Conservation (phyloP, 164 flowering plant species). For the Aristolochia californica region DNA sequence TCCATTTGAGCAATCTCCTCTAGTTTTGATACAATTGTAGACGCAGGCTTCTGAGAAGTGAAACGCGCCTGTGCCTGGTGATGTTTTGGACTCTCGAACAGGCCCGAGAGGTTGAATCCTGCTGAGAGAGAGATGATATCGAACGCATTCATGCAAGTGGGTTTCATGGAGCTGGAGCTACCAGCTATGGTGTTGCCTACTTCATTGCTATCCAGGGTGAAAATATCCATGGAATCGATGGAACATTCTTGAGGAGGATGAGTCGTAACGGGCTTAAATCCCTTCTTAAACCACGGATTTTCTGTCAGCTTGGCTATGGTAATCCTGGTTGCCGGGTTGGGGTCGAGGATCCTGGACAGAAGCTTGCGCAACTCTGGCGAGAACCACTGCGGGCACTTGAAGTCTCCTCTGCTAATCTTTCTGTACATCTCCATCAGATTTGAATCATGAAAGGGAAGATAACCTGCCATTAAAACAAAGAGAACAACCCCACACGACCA, state of each 20-base stretch:
- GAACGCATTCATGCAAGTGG: conserved; percentile 33
- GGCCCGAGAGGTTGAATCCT: conserved; percentile 35
- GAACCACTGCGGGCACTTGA: conserved; percentile 30
- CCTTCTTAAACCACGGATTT: conserved; percentile 26
- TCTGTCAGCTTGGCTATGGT: conserved; percentile 20
- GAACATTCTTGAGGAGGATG: background rate
- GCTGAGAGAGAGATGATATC: conserved; percentile 37
- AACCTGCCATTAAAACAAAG: conserved; percentile 28
- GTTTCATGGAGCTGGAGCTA: conserved; percentile 14
- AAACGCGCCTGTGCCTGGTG: conserved; percentile 19
- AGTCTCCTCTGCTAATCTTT: conserved; percentile 25
- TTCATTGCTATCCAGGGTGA: conserved; percentile 6
- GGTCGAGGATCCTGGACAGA: conserved; percentile 21
- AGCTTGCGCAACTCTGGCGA: conserved; percentile 23
- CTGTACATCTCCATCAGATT: conserved; percentile 34
- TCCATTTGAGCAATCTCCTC: conserved; percentile 31
- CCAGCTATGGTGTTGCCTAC: background rate
- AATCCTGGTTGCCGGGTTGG: conserved; percentile 20
- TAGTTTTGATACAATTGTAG: conserved; percentile 33
- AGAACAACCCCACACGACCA: conserved; percentile 37
- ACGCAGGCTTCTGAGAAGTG: conserved; percentile 23
- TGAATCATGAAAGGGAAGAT: conserved; percentile 29
- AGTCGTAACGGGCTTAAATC: conserved; percentile 12
- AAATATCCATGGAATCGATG: background rate
- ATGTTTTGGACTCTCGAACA: conserved; percentile 22